A percentile compares a stretch with the other conserved stretches of the same genome.
Conservation (phyloP, 225 moss, liverwort and hornwort species). For the Asterella californica region DNA sequence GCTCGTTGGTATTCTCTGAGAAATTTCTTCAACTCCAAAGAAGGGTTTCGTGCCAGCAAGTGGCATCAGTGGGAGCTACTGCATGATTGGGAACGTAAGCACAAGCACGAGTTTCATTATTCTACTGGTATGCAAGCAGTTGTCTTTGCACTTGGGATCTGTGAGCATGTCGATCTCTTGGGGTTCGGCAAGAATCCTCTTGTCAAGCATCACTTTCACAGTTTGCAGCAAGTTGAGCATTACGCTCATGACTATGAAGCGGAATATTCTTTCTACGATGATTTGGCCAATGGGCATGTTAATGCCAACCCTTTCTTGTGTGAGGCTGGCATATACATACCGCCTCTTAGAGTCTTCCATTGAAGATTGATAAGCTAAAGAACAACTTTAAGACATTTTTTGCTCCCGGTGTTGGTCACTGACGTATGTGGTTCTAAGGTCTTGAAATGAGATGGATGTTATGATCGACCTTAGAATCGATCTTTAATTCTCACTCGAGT, state of each 20-base stretch:
- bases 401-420: too few relatives aligned
- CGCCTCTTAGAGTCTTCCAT: slow-evolving; percentile 24
- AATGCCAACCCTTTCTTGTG: slow-evolving; percentile 34
- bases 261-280: slow-evolving; percentile 41
- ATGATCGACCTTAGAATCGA: too few relatives aligned
- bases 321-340: slow-evolving; percentile 29
- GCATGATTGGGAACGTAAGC: slow-evolving; percentile 18
- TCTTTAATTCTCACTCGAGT: too few relatives aligned
- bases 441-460: too few relatives aligned
- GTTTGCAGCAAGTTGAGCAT: slow-evolving; percentile 17
- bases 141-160: slow-evolving; percentile 24
- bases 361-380: background rate
- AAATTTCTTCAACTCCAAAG: background rate
- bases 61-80: background rate
- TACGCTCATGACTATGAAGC: slow-evolving; percentile 40
- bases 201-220: slow-evolving; percentile 37
- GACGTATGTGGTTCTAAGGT: too few relatives aligned
- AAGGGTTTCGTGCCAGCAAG: background rate
- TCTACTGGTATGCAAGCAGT: slow-evolving; percentile 38
- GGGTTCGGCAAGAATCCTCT: slow-evolving; percentile 39
- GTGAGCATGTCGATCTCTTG: slow-evolving; percentile 35
- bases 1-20: slow-evolving; percentile 49
- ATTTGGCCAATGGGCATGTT: slow-evolving; percentile 13
- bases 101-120: slow-evolving; percentile 37
- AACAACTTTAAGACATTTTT: too few relatives aligned